phyloP scores from a whole-genome alignment of 352 stramenopile genomes.

The Pythium aristosporum region DNA sequence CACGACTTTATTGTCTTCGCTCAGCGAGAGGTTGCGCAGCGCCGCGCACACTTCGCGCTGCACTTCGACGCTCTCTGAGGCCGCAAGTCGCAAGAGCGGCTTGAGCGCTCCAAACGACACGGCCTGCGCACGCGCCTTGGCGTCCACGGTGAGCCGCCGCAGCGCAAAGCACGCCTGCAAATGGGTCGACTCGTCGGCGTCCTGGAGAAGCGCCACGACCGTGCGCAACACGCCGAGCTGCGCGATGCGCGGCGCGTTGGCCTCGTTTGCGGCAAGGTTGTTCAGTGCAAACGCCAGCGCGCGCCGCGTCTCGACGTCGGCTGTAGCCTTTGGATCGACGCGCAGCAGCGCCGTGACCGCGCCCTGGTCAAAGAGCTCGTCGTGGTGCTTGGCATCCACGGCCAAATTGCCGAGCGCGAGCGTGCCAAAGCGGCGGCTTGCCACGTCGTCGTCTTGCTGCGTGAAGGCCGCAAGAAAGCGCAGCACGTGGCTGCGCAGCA shows the following conservation, averaged over 20 bases:
- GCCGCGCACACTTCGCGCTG: constrained; percentile 91
- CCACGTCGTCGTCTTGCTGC: constrained; percentile 71
- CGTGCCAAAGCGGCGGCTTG: constrained; percentile 89
- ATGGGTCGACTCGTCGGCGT: constrained; percentile 92
- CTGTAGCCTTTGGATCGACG: constrained; percentile 72
- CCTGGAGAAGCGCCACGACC: constrained; percentile 83
- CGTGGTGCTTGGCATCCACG: constrained; percentile 86
- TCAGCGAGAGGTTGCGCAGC: constrained; percentile 91
- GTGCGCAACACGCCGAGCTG: constrained; percentile 87
- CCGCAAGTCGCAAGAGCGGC: constrained; percentile 85
- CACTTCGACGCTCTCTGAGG: constrained; percentile 89
- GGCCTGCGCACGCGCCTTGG: constrained; percentile 90
- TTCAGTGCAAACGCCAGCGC: constrained; percentile 94
- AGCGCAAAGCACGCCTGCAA: constrained; percentile 92
- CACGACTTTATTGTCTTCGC: constrained; percentile 91
- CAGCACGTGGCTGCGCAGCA: constrained; percentile 87
- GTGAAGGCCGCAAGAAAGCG: constrained; percentile 87
- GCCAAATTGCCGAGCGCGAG: constrained; percentile 92
- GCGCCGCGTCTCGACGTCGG: constrained; percentile 90
- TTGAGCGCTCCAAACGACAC: constrained; percentile 91
- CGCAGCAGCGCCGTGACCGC: constrained; percentile 88
- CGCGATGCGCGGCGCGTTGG: constrained; percentile 84
- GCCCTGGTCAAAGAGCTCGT: constrained; percentile 92
- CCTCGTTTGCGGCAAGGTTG: constrained; percentile 91
- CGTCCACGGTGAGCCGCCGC: constrained; percentile 89